Evolutionary conservation across 2,329 filamentous ascomycete genomes (phyloP).

Genomic region (Cladosporium oxysporum): DNA sequence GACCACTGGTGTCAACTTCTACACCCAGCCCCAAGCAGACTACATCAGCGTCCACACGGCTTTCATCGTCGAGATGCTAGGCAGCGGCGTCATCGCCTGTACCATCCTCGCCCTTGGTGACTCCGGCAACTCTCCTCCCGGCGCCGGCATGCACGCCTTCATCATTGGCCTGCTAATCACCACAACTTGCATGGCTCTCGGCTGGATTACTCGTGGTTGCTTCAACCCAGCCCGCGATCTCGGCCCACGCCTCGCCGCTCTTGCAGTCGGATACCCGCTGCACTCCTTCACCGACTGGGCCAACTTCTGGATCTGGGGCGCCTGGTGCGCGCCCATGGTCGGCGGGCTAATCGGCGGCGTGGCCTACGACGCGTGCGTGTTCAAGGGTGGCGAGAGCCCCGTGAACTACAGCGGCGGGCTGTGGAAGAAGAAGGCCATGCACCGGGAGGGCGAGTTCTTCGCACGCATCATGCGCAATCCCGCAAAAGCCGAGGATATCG

Average conservation of each 20-base stretch:
- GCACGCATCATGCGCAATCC: constrained; percentile 10
- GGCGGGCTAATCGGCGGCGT: constrained; percentile 49
- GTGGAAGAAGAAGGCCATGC: constrained; percentile 29
- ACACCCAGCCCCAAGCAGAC: constrained; percentile 31
- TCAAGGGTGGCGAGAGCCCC: constrained; percentile 52
- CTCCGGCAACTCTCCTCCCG: constrained; percentile 35
- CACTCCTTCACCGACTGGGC: constrained; percentile 37
- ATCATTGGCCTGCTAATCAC: constrained; percentile 50
- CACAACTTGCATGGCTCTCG: constrained; percentile 43
- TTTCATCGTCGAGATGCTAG: constrained; percentile 48
- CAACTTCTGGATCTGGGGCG: constrained; percentile 52
- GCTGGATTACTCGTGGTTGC: constrained; percentile 50
- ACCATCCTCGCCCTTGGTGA: constrained; percentile 44
- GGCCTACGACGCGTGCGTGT: constrained; percentile 54
- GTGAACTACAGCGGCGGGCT: constrained; percentile 50
- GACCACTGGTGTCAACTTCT: constrained; percentile 31
- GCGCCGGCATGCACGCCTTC: constrained; percentile 55
- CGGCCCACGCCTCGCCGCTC: constrained; percentile 51
- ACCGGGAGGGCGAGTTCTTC: constrained; percentile 26
- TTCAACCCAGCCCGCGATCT: constrained; percentile 55
- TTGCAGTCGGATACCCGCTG: constrained; percentile 48
- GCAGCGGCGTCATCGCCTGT: constrained; percentile 40
- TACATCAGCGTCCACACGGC: constrained; percentile 39
- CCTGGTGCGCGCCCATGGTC: constrained; percentile 42
- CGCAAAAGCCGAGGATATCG: constrained; percentile 7